phyloP scores from a whole-genome alignment of 169 alveolate species.

The Plasmodium fragile region DNA sequence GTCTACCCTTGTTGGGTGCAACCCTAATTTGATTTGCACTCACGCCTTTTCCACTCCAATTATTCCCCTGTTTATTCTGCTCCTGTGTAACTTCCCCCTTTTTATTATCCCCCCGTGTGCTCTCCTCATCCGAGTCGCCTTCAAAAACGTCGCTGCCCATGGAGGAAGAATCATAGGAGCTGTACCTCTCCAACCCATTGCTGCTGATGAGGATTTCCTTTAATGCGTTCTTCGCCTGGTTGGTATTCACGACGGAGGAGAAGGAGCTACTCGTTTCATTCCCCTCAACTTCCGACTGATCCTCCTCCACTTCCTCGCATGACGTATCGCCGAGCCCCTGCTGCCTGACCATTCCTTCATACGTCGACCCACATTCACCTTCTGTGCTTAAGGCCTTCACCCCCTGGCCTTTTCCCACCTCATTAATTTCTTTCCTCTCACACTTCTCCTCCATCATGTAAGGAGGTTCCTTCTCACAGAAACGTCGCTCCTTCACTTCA shows the following conservation, averaged over 20 bases:
- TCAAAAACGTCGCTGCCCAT: conserved; percentile 34
- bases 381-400: neutral
- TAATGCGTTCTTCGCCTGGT: conserved; percentile 7
- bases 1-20: neutral
- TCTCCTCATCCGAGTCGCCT: conserved; percentile 13
- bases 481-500: neutral
- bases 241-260: conserved; percentile 10
- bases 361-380: neutral
- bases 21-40: neutral
- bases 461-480: neutral
- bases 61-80: neutral
- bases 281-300: neutral
- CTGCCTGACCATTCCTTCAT: neutral
- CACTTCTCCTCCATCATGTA: neutral
- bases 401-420: neutral
- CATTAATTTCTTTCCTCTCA: neutral
- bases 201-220: neutral
- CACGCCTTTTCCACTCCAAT: neutral
- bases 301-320: neutral
- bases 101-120: too few relatives aligned
- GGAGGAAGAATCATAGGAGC: conserved; percentile 8
- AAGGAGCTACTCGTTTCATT: conserved; percentile 16
- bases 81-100: neutral
- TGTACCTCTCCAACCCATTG: neutral
- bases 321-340: neutral